These are phyloP conservation scores for Talaromyces sp. DNA, from an alignment of 2,329 filamentous ascomycete species.

Conservation along the genomic window DNA sequence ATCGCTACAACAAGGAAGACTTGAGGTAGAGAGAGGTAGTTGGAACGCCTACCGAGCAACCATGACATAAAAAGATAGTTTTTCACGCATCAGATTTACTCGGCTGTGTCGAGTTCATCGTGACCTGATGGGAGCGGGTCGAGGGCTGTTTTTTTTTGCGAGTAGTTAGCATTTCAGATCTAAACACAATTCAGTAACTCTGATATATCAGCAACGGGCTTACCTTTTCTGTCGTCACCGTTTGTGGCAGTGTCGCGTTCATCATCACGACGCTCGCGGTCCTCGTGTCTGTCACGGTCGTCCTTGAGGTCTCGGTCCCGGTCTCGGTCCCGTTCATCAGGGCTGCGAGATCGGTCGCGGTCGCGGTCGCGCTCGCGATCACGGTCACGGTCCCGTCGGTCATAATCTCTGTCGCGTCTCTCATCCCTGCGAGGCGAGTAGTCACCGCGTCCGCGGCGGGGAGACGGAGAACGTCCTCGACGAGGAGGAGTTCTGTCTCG, in stretches of 20 bases:
- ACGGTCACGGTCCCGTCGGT: conserved; percentile 57
- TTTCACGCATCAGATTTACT: conserved; percentile 51
- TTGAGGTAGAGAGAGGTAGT: conserved; percentile 15
- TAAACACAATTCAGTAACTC: neutral
- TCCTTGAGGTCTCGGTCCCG: conserved; percentile 52
- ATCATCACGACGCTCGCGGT: conserved; percentile 68
- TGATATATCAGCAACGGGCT: conserved; percentile 24
- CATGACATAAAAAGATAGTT: neutral
- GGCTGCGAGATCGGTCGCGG: conserved; percentile 50
- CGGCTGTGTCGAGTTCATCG: conserved; percentile 94
- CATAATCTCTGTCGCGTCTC: conserved; percentile 72
- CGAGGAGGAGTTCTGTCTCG: conserved; percentile 73
- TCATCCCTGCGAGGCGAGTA: conserved; percentile 89
- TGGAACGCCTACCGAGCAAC: conserved; percentile 19
- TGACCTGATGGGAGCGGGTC: conserved; percentile 81
- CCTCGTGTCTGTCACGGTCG: conserved; percentile 52
- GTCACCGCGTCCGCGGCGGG: conserved; percentile 61
- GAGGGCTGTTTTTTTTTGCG: conserved; percentile 45
- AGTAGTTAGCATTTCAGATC: neutral
- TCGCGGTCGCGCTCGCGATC: conserved; percentile 68
- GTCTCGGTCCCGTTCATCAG: conserved; percentile 30
- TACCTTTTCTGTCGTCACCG: conserved; percentile 89
- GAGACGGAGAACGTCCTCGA: conserved; percentile 62
- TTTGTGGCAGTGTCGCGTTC: conserved; percentile 76
- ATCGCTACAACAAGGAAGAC: conserved; percentile 1